Evolutionary conservation across 495 filamentous ascomycete genomes (phyloP), one percentile per base, ranked within the genome.

Genomic region (Hapsidospora chrysogenum): DNA sequence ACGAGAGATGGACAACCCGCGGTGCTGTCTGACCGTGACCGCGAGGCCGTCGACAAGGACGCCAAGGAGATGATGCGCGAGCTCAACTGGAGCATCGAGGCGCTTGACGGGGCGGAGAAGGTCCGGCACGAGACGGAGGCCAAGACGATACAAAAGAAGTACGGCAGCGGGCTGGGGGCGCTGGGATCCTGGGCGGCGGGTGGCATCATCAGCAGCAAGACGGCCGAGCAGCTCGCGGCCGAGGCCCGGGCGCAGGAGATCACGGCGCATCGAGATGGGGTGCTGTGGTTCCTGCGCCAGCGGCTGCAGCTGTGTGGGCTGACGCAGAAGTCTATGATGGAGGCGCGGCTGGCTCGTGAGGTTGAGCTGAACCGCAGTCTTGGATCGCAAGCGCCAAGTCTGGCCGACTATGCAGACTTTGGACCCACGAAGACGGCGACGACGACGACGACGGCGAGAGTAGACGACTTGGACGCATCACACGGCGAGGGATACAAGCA

Each of bases 301-400:
- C 66, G 70, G 44, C 52, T 97, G 26, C 80, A 89, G 56, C 65
- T 74, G 38, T 80, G 73, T 9, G 76, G 76, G 21, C 62, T 72
- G 52, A 70, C 79, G 41, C 86, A 96, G 62, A 67, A 80, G 35
- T 63, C 60, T 31, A 94, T 95, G 82, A 92, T 96, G 61, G 89
- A 93, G 57, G 79, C 78, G 49, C 56, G 89, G 46, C 54, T 96
- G 40, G 70, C 72, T 49, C 60, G 92, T 38, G 81, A 85, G 48
- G 63, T 85, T 48, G 92, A 96, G 63, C 84, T 76, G 67, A 85
- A 76, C 52, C 84, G 79, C 59, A 89, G 80, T 53, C 68, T 87
- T 31, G 54, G 94, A 39, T 80, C 85, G 40, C 89, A 81, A 49
- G 63, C 64, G 11, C 23, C 14, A 16, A 35, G 37, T 17, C n/a